Evolutionary conservation across 2,329 filamentous ascomycete genomes (phyloP), one percentile per base, ranked within the genome.

Genomic region (Microcyclosporella mali): DNA sequence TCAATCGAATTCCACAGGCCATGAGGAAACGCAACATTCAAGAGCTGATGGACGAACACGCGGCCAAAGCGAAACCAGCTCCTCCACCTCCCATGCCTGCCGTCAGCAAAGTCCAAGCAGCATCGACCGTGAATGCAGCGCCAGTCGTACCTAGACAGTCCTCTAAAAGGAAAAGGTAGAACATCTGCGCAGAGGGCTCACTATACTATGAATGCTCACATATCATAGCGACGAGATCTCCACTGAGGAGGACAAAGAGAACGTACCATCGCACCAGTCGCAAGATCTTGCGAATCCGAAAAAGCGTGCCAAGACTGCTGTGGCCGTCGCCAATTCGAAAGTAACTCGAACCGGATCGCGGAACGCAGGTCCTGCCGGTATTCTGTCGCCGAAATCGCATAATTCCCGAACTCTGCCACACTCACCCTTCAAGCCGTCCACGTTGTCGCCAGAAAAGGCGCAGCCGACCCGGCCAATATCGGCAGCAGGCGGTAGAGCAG

Each of bases 1-100:
- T 97, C 64, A 95, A 95, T 62, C 82, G 92, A 41, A 92, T 97
- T 40, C 92, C 92, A 6, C 77, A 80, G 56, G 76, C 82, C 12
- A 69, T 95, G 50, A 82, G 90, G 46, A 85, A 84, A 59, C 75
- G 80, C 49, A 94, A 79, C 44, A 90, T 98, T 75, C 81, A 81
- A 43, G 89, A 95, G 33, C 72, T 97, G 7, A 63, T 89, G 4
- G 70, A 77, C 33, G 77, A 76, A 49, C 66, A 78, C 53, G 52
- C 59, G 14, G 52, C 59, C 40, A 60, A 53, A 46, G 37, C 51
- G 27, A 57, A 51, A 18, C 56, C 57, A 37, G 49, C 43, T 29
- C 50, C 55, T 33, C 39, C 55, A 16, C 41, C 55, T 27, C 41
- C 53, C 18, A 43, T 55, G 41, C 33, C 52, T 43, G 44, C 43